Evolutionary conservation across 2,329 filamentous ascomycete species (phyloP), one percentile per base, ranked within the genome.

Genomic region (Apiospora arundinis): DNA sequence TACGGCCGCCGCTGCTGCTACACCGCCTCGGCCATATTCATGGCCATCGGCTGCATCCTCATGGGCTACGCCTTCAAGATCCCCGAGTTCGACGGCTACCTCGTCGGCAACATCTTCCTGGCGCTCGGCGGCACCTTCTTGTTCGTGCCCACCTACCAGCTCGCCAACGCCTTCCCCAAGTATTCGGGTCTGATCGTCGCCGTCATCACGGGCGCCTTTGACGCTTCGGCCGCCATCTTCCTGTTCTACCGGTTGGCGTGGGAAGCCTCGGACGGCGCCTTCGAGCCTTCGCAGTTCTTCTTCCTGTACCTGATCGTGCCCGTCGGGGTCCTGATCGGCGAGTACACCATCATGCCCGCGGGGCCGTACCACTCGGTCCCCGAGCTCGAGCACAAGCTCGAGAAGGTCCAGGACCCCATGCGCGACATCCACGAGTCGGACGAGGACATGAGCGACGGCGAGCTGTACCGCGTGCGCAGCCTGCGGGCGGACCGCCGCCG

Each of bases 1-100:
- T 92, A 87, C 76, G 92, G 92, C 11, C 90, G 91, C 37, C 86
- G 90, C 69, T 82, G 90, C 2, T 89, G 90, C 73, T 90, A 90
- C 25, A 82, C 92, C 23, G 85, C 90, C 67, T 90, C 91, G 21
- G 87, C 88, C 65, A 71, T 88, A 49, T 87, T 88, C 74, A 84
- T 93, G 23, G 83, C 87, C 0, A 74, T 87, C 14, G 92, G 91
- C 7, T 85, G 88, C 44, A 72, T 90, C 4, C 82, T 92, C 14
- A 87, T 93, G 76, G 89, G 87, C 0, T 88, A 90, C 72, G 89
- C 90, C 1, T 80, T 83, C 67, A 77, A 85, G 40, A 78, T 91
- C 23, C 84, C 86, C 1, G 74, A 76, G 69, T 88, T 91, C 74
- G 92, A 93, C 80, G 89, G 85, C 21, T 89, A 88, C 76, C 85